A percentile compares a stretch with the other conserved stretches of the same genome.
These are phyloP conservation scores for Megacollybia platyphylla DNA, from an alignment of 1,284 basidiomycete genomes.

Conservation along the genomic window DNA sequence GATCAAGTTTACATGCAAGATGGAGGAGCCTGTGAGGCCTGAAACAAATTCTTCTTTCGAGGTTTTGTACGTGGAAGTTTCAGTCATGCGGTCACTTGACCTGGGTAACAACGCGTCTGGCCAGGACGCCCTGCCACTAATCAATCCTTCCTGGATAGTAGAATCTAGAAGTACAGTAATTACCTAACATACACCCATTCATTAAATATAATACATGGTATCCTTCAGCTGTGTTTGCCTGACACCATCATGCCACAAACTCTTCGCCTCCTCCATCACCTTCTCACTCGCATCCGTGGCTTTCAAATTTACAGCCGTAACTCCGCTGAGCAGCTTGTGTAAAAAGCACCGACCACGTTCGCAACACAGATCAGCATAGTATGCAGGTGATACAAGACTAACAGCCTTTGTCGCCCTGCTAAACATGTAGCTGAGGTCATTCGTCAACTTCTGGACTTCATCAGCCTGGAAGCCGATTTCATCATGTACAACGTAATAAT, in stretches of 20 bases:
- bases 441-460: conserved; percentile 46
- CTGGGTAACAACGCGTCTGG: too few relatives aligned
- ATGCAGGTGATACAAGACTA: conserved; percentile 65
- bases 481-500: conserved; percentile 68
- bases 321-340: conserved; percentile 48
- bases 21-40: neutral
- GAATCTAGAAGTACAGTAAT: neutral
- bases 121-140: too few relatives aligned
- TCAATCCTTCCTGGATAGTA: too few relatives aligned
- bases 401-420: conserved; percentile 73
- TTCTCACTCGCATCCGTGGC: conserved; percentile 26
- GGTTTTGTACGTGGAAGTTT: neutral
- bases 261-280: conserved; percentile 36
- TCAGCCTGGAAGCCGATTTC: conserved; percentile 59
- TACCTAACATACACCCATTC: conserved; percentile 9
- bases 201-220: conserved; percentile 65
- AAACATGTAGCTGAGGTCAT: conserved; percentile 63
- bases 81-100: neutral
- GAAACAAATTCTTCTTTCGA: conserved; percentile 1
- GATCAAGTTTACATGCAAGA: conserved; percentile 1
- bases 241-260: conserved; percentile 48
- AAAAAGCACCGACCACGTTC: conserved; percentile 69
- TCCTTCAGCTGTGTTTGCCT: conserved; percentile 32
- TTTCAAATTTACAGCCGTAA: conserved; percentile 20
- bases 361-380: conserved; percentile 67